phyloP scores from a whole-genome alignment of 805 yeast genomes.

The Candida anglica region DNA sequence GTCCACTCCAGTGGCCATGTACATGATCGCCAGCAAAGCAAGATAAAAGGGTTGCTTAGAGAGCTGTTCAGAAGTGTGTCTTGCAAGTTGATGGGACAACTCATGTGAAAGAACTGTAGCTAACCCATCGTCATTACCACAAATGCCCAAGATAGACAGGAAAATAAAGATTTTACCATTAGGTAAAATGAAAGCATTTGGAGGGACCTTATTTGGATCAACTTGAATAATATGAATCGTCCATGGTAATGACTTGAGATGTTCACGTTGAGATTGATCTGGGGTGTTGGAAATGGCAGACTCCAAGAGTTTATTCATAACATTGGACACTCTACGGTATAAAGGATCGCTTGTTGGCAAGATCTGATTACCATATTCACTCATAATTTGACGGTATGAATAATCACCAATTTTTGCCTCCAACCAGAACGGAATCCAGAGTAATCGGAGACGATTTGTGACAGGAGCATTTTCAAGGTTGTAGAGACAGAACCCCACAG shows the following conservation, averaged over 20 bases:
- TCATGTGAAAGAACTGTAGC: constrained; percentile 97
- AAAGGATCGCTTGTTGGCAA: constrained; percentile 64
- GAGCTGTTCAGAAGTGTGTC: constrained; percentile 83
- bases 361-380: constrained; percentile 48
- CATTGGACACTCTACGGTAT: constrained; percentile 47
- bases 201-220: constrained; percentile 67
- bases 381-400: constrained; percentile 58
- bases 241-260: constrained; percentile 56
- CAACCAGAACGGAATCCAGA: constrained; percentile 64
- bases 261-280: constrained; percentile 31
- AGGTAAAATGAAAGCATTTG: constrained; percentile 95
- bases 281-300: constrained; percentile 43
- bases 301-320: constrained; percentile 63
- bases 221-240: constrained; percentile 64
- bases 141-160: constrained; percentile 70
- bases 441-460: constrained; percentile 65
- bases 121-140: constrained; percentile 80
- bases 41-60: constrained; percentile 73
- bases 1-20: constrained; percentile 58
- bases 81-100: constrained; percentile 88
- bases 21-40: constrained; percentile 47
- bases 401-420: constrained; percentile 61
- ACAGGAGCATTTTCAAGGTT: constrained; percentile 78
- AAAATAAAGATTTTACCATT: constrained; percentile 95
- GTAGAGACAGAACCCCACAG: constrained; percentile 20